These are phyloP conservation scores for Phtheirospermum japonicum DNA, from an alignment of 257 asterid genomes.

Conservation along the genomic window DNA sequence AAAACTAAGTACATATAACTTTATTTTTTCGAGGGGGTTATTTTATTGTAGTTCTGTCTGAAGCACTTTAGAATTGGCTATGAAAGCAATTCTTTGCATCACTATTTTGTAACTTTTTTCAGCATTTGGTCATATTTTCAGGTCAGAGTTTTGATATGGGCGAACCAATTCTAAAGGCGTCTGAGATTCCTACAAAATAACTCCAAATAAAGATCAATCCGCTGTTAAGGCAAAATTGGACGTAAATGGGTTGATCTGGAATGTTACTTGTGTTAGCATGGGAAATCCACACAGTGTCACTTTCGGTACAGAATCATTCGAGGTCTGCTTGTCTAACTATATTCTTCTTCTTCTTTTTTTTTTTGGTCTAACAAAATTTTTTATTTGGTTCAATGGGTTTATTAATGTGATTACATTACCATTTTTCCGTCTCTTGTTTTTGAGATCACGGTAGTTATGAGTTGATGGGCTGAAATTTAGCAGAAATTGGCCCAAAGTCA, in stretches of 20 bases:
- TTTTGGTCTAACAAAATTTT: too few species aligned
- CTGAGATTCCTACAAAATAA: constrained; percentile 66
- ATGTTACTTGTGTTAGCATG: constrained; percentile 77
- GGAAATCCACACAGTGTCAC: constrained; percentile 81
- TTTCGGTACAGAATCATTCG: constrained; percentile 26
- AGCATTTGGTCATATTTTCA: constrained; percentile 25
- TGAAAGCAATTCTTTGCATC: too few species aligned
- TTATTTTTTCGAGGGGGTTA: too few species aligned
- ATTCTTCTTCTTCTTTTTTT: too few species aligned
- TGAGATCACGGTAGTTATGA: constrained; percentile 44
- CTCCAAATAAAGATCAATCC: constrained; percentile 54
- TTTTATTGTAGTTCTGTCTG: too few species aligned
- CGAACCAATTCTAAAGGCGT: constrained; percentile 76
- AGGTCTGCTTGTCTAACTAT: too few species aligned
- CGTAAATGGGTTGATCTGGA: constrained; percentile 61
- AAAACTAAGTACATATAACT: too few species aligned
- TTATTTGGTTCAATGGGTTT: background rate
- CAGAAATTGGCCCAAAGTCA: constrained; percentile 79
- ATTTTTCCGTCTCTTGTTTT: background rate
- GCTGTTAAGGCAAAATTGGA: constrained; percentile 53
- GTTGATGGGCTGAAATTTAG: constrained; percentile 67
- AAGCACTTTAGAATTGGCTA: too few species aligned
- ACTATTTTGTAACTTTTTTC: too few species aligned
- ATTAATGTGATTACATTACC: background rate
- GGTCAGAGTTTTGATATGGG: constrained; percentile 95